Conservation (phyloP, 2,329 filamentous ascomycete species). For the Ophiocordyceps camponoti-saundersi region DNA sequence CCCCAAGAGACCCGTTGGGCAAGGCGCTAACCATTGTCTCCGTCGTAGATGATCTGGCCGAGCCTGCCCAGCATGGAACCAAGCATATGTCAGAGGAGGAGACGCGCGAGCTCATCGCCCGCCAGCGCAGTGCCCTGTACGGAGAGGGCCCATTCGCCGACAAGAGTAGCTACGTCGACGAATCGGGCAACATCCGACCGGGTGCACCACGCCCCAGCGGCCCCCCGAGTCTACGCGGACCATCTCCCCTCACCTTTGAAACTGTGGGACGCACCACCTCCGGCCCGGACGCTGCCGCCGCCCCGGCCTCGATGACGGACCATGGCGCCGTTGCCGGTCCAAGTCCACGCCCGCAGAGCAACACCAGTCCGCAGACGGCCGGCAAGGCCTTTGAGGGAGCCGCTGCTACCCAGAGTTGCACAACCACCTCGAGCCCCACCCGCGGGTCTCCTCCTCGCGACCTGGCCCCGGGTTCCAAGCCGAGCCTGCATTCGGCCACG, state of each 20-base stretch:
- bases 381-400: slow-evolving; percentile 45
- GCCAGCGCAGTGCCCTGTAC: slow-evolving; percentile 88
- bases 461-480: slow-evolving; percentile 34
- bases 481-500: slow-evolving; percentile 37
- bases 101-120: slow-evolving; percentile 85
- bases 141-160: slow-evolving; percentile 58
- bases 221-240: slow-evolving; percentile 49
- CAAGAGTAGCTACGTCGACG: slow-evolving; percentile 49
- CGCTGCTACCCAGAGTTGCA: slow-evolving; percentile 46
- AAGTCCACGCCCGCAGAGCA: slow-evolving; percentile 63
- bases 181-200: slow-evolving; percentile 43
- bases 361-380: slow-evolving; percentile 60
- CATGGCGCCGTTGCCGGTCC: slow-evolving; percentile 26
- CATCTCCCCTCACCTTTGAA: slow-evolving; percentile 69
- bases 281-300: slow-evolving; percentile 16
- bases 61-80: slow-evolving; percentile 24
- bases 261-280: slow-evolving; percentile 25
- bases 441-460: slow-evolving; percentile 63
- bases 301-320: slow-evolving; percentile 23
- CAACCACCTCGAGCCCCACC: slow-evolving; percentile 68
- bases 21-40: slow-evolving; percentile 19
- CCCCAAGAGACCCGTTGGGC: slow-evolving; percentile 11
- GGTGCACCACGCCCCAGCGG: slow-evolving; percentile 50
- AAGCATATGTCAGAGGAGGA: slow-evolving; percentile 94
- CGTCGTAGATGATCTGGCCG: slow-evolving; percentile 33